Evolutionary conservation across 108 stramenopile genomes (phyloP), one percentile per base, ranked within the genome.

Genomic region (Pelagomonas calceolata): DNA sequence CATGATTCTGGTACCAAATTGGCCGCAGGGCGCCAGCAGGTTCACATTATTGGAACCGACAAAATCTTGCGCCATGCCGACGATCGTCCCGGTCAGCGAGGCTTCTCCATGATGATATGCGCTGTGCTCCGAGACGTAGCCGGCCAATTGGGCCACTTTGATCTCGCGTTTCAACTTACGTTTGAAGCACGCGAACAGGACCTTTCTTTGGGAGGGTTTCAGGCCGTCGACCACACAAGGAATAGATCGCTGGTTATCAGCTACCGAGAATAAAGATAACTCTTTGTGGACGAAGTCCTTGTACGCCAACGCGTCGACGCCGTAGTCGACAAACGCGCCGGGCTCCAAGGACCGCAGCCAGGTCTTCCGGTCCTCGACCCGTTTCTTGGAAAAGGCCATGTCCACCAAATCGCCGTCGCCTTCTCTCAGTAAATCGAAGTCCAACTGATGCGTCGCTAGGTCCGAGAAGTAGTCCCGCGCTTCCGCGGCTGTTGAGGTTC

Each of bases 91-190:
- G 37, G 88, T 85, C 7, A 99, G 85, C 4, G 94, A 94, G 32
- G 84, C 88, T 76, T 99, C 99, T 32, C 99, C 99, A 78, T 99
- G 99, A 78, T 99, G 99, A 80, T 99, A 99, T 18, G 96, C 97
- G 43, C 95, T 91, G 76, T 95, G 92, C 75, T 97, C 96, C 32
- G 89, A 90, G 34, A 95, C 87, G 74, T 95, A 97, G 29, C 79
- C 79, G 0, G 83, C 88, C 30, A 91, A 79, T 72, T 90, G 87
- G 29, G 95, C 95, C 18, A 98, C 97, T 85, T 99, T 99, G 70
- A 99, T 95, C 73, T 99, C 99, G 18, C 73, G 82, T 75, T 97
- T 94, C 33, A 99, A 85, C 72, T 97, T 97, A 46, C 96, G 88
- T 85, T 98, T 98, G 91, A 99, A 97, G 76, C 97, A 98, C 30